Base-by-base conservation (phyloP, 768 basidiomycete species). In the Lactifluus hygrophoroides region DNA sequence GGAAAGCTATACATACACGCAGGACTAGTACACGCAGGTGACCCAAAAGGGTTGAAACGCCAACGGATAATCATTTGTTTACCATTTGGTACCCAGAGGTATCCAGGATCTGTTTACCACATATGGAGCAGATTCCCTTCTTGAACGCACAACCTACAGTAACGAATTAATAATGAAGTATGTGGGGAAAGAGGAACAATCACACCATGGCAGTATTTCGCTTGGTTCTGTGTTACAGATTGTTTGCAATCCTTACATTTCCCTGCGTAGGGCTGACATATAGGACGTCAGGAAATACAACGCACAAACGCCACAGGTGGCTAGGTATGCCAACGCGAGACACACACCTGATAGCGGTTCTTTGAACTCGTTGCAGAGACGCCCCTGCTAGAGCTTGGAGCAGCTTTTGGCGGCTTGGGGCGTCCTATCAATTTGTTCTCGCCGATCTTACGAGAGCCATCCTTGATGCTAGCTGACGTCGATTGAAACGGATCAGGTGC, bases 231-330 rank as follows among this genome's bases (percentile, higher is more conserved):
- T 9, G 90, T 90, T 45, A 83, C 81, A 0, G 83, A 77, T 66
- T 85, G 85, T 71, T 91, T 91, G 68, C 90, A 93, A 66, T 90
- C 90, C 71, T 87, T 92, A 69, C 90, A 93, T 70, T 88, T 90
- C 37, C 80, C 79, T 72, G 88, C 84, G 74, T 93, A 93, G 34
- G 90, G 90, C 87, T 91, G 68, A 46, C 19, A 23, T 56, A 52
- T 27, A 23, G 62, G 51, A 60, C 37, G 49, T 35, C 35, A 70
- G 63, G 64, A 42, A 57, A 19, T 60, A 50, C n/a, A n/a, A n/a
- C 65, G 51, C 56, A 56, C 17, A 28, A 62, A 58, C 32, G 45
- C 19, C 57, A 54, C 50, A 14, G 5, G 2, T 10, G 23, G 17
- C 42, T 8, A 21, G 2, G 9, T 43, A 3, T 10, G 3, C 42